phyloP scores from a whole-genome alignment of 179 eudicot species.

The Vitellaria paradoxa region DNA sequence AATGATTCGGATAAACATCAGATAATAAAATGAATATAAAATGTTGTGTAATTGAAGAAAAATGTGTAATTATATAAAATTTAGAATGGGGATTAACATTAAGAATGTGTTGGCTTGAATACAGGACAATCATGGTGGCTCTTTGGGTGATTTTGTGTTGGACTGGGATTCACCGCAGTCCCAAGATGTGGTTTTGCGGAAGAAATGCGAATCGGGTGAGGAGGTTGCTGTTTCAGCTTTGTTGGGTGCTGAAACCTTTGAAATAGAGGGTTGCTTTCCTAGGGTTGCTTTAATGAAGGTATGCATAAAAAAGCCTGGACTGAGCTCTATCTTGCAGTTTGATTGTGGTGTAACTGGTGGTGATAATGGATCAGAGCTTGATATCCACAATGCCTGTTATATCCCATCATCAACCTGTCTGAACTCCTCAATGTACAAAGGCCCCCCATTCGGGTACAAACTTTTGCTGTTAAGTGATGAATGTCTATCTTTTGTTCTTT shows the following conservation, averaged over 20 bases:
- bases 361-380: conserved; percentile 31
- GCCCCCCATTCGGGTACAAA: conserved; percentile 57
- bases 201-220: conserved; percentile 66
- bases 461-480: not conserved
- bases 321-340: conserved; percentile 73
- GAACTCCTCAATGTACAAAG: conserved; percentile 44
- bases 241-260: conserved; percentile 37
- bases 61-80: not conserved
- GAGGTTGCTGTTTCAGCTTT: conserved; percentile 84
- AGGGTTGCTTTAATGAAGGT: conserved; percentile 62
- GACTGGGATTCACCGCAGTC: conserved; percentile 69
- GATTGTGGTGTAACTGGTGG: conserved; percentile 46
- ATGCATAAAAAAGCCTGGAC: conserved; percentile 69
- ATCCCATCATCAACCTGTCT: conserved; percentile 42
- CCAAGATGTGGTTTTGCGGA: conserved; percentile 59
- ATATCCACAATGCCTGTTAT: conserved; percentile 45
- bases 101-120: conserved; percentile 8
- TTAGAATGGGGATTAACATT: not conserved
- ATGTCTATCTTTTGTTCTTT: not conserved
- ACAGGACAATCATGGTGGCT: conserved; percentile 45
- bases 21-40: not conserved
- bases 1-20: not conserved
- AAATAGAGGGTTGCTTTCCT: conserved; percentile 31
- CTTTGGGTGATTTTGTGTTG: conserved; percentile 65
- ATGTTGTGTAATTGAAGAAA: not conserved